A percentile compares a stretch with the other conserved stretches of the same genome.
phyloP scores from a whole-genome alignment of 2,329 filamentous ascomycete genomes.

The Colletotrichum zoysiae region DNA sequence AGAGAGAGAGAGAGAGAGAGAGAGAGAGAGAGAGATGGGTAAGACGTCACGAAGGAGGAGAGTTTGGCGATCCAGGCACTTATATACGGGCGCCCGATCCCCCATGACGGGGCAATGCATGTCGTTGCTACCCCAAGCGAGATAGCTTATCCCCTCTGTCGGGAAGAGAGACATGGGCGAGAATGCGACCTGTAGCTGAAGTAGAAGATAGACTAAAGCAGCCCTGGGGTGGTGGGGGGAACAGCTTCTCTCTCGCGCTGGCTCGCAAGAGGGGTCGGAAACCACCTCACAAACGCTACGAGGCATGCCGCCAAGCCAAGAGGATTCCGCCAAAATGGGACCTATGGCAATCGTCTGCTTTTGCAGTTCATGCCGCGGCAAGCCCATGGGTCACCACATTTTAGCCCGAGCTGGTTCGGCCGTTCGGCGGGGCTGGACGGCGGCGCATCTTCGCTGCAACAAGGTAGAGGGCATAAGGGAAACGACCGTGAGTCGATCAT shows the following conservation, averaged over 20 bases:
- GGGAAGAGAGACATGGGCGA: not conserved
- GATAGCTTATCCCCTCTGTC: constrained; percentile 27
- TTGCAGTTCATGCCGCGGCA: not conserved
- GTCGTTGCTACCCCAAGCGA: not conserved
- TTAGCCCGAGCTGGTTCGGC: not conserved
- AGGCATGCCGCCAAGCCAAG: not conserved
- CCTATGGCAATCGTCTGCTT: not conserved
- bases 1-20: not conserved
- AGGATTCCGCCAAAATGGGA: not conserved
- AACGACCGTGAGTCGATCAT: not conserved
- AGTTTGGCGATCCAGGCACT: not conserved
- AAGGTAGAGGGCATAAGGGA: not conserved
- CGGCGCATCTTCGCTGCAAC: not conserved
- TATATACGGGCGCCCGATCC: constrained; percentile 22
- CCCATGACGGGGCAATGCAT: not conserved
- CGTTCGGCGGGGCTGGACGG: not conserved
- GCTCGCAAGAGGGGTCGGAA: not conserved
- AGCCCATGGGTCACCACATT: not conserved
- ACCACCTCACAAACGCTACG: constrained; percentile 23
- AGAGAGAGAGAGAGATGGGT: not conserved
- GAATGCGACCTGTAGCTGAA: constrained; percentile 20
- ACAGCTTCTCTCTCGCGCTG: not conserved
- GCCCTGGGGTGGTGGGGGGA: not conserved
- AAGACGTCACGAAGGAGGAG: too few relatives aligned
- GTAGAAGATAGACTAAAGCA: constrained; percentile 9